Percentiles rank a stretch among this genome's conserved stretches.
phyloP scores from a whole-genome alignment of 257 asterid species.

The Fraxinus excelsior region DNA sequence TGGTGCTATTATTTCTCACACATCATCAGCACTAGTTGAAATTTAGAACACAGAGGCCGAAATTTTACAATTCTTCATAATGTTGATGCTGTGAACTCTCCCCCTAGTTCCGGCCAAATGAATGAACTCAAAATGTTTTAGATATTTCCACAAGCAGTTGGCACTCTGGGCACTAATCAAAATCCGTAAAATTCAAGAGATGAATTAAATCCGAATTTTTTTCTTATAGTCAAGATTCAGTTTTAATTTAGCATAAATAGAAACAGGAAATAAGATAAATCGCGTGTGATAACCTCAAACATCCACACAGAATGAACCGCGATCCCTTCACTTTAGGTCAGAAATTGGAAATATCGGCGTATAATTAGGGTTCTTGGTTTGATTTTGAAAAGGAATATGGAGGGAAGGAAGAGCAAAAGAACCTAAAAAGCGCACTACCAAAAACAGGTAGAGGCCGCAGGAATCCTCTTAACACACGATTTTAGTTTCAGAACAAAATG shows the following conservation, averaged over 20 bases:
- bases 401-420: conserved; percentile 20
- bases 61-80: background rate
- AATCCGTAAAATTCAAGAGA: background rate
- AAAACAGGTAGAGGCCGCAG: background rate
- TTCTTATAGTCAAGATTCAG: background rate
- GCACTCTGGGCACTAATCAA: background rate
- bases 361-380: conserved; percentile 17
- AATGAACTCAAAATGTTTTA: conserved; percentile 5
- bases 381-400: conserved; percentile 25
- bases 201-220: background rate
- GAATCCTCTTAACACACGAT: background rate
- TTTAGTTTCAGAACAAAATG: too few species aligned
- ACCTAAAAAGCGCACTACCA: background rate
- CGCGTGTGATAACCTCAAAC: conserved; percentile 7
- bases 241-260: background rate
- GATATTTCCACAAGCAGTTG: conserved; percentile 38
- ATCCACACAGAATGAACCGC: background rate
- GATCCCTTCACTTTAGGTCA: background rate
- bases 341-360: background rate
- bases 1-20: background rate
- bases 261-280: background rate
- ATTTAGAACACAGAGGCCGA: background rate
- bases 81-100: background rate
- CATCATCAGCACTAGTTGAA: conserved; percentile 1
- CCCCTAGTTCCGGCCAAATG: conserved; percentile 8